Conservation (phyloP, 2,329 filamentous ascomycete species). For the Colletotrichum echinochloae region DNA sequence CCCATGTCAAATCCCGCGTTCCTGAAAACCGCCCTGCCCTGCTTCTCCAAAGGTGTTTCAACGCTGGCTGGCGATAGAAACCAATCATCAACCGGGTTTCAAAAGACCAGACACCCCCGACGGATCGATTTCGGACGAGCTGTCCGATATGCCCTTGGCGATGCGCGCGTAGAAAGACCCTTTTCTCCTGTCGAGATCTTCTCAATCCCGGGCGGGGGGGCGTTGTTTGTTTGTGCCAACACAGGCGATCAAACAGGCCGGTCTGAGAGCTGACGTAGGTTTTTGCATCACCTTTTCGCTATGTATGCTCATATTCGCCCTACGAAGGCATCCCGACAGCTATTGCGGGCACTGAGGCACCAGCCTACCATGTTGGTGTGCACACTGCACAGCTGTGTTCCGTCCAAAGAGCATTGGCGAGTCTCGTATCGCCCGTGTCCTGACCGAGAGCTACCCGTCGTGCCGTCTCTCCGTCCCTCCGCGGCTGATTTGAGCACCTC, state of each 20-base stretch:
- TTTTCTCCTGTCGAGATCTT: neutral
- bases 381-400: constrained; percentile 33
- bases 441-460: constrained; percentile 12
- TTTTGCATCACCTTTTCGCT: neutral
- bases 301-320: neutral
- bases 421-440: constrained; percentile 9
- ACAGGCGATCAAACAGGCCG: neutral
- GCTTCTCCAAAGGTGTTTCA: neutral
- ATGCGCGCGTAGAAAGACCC: neutral
- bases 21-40: constrained; percentile 5
- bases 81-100: constrained; percentile 4
- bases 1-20: constrained; percentile 17
- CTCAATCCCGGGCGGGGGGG: neutral
- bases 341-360: neutral
- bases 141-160: neutral
- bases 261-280: neutral
- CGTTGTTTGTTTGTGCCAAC: neutral
- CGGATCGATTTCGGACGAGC: neutral
- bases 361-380: constrained; percentile 10
- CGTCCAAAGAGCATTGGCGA: constrained; percentile 26
- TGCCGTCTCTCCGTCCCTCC: too few relatives aligned
- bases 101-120: constrained; percentile 2
- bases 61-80: constrained; percentile 8
- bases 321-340: neutral
- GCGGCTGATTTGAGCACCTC: constrained; percentile 12